phyloP scores from a whole-genome alignment of 805 yeast species.

The Candida khao-thaluensis region DNA sequence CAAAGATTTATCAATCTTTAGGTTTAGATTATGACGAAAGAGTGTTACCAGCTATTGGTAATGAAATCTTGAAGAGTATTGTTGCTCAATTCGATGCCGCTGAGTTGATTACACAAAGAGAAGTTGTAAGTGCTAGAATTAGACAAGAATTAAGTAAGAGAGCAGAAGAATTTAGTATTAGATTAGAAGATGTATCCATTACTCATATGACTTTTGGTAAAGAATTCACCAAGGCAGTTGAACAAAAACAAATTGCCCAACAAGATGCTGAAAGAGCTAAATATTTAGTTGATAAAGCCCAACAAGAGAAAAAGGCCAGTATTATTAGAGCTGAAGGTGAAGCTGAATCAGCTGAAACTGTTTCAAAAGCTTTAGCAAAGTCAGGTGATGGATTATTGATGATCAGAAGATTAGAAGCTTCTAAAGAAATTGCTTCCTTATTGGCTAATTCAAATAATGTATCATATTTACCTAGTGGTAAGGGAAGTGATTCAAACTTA shows the following conservation, averaged over 20 bases:
- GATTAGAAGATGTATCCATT: slow-evolving; percentile 93
- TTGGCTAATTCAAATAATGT: slow-evolving; percentile 81
- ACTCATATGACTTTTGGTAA: slow-evolving; percentile 97
- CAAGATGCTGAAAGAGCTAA: slow-evolving; percentile 98
- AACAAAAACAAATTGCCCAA: slow-evolving; percentile 98
- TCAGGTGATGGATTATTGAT: slow-evolving; percentile 94
- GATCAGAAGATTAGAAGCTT: slow-evolving; percentile 94
- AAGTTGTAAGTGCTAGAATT: slow-evolving; percentile 85
- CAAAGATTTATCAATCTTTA: slow-evolving; percentile 82
- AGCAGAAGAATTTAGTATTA: slow-evolving; percentile 86
- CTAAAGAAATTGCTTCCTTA: slow-evolving; percentile 90
- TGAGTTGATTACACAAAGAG: slow-evolving; percentile 95
- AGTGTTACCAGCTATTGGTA: slow-evolving; percentile 88
- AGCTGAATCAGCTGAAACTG: slow-evolving; percentile 96
- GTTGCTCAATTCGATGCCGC: slow-evolving; percentile 97
- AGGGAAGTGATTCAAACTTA: slow-evolving; percentile 50
- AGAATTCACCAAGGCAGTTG: slow-evolving; percentile 97
- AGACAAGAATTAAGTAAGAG: slow-evolving; percentile 80
- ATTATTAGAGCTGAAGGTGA: slow-evolving; percentile 99
- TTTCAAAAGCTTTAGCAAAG: slow-evolving; percentile 87
- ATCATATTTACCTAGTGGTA: slow-evolving; percentile 75
- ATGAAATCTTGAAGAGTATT: slow-evolving; percentile 83
- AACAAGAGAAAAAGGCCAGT: slow-evolving; percentile 93
- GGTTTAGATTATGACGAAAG: slow-evolving; percentile 96
- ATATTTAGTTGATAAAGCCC: slow-evolving; percentile 90